Base-by-base conservation (phyloP, 306 rosid genomes). In the Nissolia schottii region DNA sequence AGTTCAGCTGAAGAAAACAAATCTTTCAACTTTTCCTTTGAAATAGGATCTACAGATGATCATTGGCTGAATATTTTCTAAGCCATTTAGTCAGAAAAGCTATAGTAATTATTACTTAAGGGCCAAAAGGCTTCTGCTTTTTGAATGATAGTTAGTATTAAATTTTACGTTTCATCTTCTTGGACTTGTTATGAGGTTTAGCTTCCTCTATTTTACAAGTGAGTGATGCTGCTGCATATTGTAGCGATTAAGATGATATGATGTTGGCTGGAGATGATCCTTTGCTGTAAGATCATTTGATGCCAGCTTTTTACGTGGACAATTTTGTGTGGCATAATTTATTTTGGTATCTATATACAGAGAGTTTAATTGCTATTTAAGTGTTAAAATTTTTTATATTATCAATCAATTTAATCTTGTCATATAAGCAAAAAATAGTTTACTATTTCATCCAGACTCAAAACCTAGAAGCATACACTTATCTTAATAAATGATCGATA, bases 231-330 rank as follows among this genome's bases (percentile, higher is more conserved):
- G 19, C 41, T 73, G 60, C 59, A 18, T 18, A 10, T 64, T 65
- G 61, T 57, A 49, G n/a, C n/a, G n/a, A n/a, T n/a, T n/a, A 94
- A 88, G 97, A 91, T 82, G 97, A 94, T 68, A 84, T 87, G 95
- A 94, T 94, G 97, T 85, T 94, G 98, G 97, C 83, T 72, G 98
- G 98, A 66, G 97, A 94, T 83, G 97, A 91, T 48, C 98, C 98
- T 25, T 94, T 97, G 98, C 85, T 83, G 98, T 93, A 91, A 85
- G 98, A 81, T 74, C 57, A 63, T 73, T 60, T 60, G 38, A 58
- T 24, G 28, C 10, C 20, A 43, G 38, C 73, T 56, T 56, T 38
- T 71, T 67, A 22, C 46, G 23, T 24, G 43, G 60, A 28, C 25
- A 7, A 55, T 48, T 60, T 35, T 48, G 41, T 53, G 8, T n/a